phyloP scores from a whole-genome alignment of 2,329 filamentous ascomycete genomes.

The Aspergillus fijiensis region DNA sequence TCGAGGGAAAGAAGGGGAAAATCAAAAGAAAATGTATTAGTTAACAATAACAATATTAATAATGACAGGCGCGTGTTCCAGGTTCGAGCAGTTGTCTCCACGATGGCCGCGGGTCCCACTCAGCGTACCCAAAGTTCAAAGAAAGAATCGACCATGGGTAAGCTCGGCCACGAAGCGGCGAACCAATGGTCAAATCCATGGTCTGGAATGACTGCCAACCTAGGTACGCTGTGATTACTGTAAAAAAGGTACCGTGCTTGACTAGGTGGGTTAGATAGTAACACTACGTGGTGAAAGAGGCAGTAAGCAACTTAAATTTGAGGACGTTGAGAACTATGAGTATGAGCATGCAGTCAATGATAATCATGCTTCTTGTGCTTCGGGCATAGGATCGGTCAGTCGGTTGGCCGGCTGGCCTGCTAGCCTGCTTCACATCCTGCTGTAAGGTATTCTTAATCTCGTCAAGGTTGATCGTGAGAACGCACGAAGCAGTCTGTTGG shows the following conservation, averaged over 20 bases:
- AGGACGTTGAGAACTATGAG: too few species aligned
- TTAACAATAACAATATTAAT: neutral
- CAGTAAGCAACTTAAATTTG: too few species aligned
- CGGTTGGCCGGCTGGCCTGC: neutral
- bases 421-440: slow-evolving; percentile 4
- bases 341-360: too few species aligned
- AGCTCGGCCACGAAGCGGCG: slow-evolving; percentile 12
- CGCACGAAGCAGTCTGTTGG: slow-evolving; percentile 4
- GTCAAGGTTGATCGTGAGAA: neutral
- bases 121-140: slow-evolving; percentile 8
- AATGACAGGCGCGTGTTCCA: slow-evolving; percentile 18
- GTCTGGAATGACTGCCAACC: too few species aligned
- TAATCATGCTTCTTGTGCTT: neutral
- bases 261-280: too few species aligned
- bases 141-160: slow-evolving; percentile 3
- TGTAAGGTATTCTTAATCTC: slow-evolving; percentile 9
- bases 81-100: slow-evolving; percentile 20
- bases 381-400: neutral
- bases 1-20: too few species aligned
- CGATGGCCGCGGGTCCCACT: slow-evolving; percentile 19
- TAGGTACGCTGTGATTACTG: too few species aligned
- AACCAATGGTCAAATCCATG: slow-evolving; percentile 1
- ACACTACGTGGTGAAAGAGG: too few species aligned
- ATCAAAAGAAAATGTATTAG: neutral
- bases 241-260: neutral